Evolutionary conservation across 2,329 filamentous ascomycete genomes (phyloP), one percentile per base, ranked within the genome.

Genomic region (Mariannaea elegans): DNA sequence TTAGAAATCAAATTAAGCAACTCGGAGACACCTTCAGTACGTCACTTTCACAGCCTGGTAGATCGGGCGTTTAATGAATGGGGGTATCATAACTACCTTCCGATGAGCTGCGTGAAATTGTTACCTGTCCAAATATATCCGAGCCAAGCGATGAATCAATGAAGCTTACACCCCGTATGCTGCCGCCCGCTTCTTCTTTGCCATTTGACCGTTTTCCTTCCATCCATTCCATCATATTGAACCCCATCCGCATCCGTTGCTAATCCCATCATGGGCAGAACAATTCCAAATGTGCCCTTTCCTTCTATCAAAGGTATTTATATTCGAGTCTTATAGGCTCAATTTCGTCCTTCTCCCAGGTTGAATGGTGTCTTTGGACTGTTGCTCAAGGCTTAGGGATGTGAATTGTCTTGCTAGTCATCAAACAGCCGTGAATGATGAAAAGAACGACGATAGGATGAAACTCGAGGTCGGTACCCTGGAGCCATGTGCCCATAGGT

Each of bases 391-490:
- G 93, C 86, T 99, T 99, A 14, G 95, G 95, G 67, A 99, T 93
- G 75, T 95, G 92, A 72, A 99, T 87, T 29, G 89, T 94, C 84
- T 94, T 96, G 81, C 93, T 97, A 65, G 94, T 90, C 95, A 99
- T 98, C 72, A 95, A 79, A 74, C 91, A 96, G 18, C 94, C 95
- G 75, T 97, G 93, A n/a, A 93, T 69, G 59, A 96, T 82, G 77
- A 97, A 99, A 61, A 98, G 72, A 21, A 88, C 77, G 7, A 90
- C 92, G 3, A 90, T 82, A 13, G 95, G 94, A 75, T 99, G 95
- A 61, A 97, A 87, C 77, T 97, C 95, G 18, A 94, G 80, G 7
- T 80, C 65, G 0, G 90, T 88, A 19, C 91, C 93, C 53, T 83
- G 75, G 27, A 87, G 81, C 80, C 87, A 83, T 19, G 89, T 78